Base-by-base conservation (phyloP, 495 filamentous ascomycete genomes). In the Penicillium egyptiacum region DNA sequence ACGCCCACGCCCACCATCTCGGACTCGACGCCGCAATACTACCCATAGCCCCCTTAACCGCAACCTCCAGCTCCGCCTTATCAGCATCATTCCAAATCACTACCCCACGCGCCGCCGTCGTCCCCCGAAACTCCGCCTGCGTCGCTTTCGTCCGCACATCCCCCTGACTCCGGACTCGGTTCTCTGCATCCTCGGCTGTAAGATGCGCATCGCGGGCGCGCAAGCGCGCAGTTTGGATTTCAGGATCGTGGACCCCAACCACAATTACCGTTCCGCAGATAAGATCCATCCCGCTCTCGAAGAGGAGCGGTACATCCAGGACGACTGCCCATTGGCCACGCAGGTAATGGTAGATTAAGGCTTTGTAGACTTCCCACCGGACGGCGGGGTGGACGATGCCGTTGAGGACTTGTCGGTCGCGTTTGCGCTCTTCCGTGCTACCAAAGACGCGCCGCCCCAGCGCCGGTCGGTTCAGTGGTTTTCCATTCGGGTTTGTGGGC, bases 301-400 rank as follows among this genome's bases (percentile, higher is more conserved):
- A 97, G 17, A 98, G 81, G 40, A 98, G 74, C 43, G 94, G 94
- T 1, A 98, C 84, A 66, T 98, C 94, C 10, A 98, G 74, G n/a
- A 98, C 87, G 11, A 95, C 90, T 0, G 90, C 92, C 89, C 92
- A 89, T 53, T 83, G 59, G 2, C 93, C 92, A 3, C 66, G 72
- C 3, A 92, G 31, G 57, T 93, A 96, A 60, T 83, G 78, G 23
- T 72, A 70, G 17, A 88, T 55, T 16, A 95, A 78, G 4, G 77
- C 72, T 59, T 79, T 85, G 65, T 88, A 88, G 76, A 96, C 90
- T 65, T 86, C 90, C 68, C 73, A 78, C 25, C 89, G 75, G 6
- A 98, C 91, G 0, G 88, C 86, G 0, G 94, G 94, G 70, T 98
- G 94, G 33, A 96, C 87, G 54, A 98, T 97, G n/a, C 81, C 77